Percentiles rank a stretch among this genome's conserved stretches.
These are phyloP conservation scores for Leccinum obscurum DNA, from an alignment of 768 basidiomycete species.

Conservation along the genomic window DNA sequence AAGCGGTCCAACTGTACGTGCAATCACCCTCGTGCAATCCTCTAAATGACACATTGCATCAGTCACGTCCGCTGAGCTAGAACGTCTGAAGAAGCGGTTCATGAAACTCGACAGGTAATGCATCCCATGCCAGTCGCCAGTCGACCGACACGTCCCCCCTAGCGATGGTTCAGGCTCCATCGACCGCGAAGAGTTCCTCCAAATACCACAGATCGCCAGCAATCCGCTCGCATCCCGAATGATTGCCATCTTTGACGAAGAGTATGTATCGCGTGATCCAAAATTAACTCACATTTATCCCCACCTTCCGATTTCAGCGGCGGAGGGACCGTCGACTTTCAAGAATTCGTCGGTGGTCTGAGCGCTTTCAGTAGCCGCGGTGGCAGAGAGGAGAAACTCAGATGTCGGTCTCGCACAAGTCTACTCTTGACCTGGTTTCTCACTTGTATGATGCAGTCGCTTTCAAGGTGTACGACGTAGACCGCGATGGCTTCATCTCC, in stretches of 20 bases:
- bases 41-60: slow-evolving; percentile 17
- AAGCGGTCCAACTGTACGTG: slow-evolving; percentile 93
- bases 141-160: not conserved
- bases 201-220: slow-evolving; percentile 98
- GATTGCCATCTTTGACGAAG: slow-evolving; percentile 99
- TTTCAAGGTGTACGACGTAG: slow-evolving; percentile 99
- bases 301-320: slow-evolving; percentile 56
- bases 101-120: slow-evolving; percentile 96
- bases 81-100: slow-evolving; percentile 96
- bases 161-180: slow-evolving; percentile 98
- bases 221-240: slow-evolving; percentile 95
- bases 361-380: slow-evolving; percentile 98
- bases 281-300: not conserved
- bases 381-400: slow-evolving; percentile 93
- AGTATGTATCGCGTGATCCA: slow-evolving; percentile 57
- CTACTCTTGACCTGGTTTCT: not conserved
- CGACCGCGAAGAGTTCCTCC: slow-evolving; percentile 97
- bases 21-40: not conserved
- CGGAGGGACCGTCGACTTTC: slow-evolving; percentile 98
- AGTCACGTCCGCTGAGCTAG: slow-evolving; percentile 95
- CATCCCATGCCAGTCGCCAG: not conserved
- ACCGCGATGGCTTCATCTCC: slow-evolving; percentile 95
- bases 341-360: slow-evolving; percentile 96
- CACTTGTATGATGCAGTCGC: slow-evolving; percentile 62
- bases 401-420: slow-evolving; percentile 58